phyloP scores from a whole-genome alignment of 2,329 filamentous ascomycete genomes.

The Sclerotinia sclerotiorum region DNA sequence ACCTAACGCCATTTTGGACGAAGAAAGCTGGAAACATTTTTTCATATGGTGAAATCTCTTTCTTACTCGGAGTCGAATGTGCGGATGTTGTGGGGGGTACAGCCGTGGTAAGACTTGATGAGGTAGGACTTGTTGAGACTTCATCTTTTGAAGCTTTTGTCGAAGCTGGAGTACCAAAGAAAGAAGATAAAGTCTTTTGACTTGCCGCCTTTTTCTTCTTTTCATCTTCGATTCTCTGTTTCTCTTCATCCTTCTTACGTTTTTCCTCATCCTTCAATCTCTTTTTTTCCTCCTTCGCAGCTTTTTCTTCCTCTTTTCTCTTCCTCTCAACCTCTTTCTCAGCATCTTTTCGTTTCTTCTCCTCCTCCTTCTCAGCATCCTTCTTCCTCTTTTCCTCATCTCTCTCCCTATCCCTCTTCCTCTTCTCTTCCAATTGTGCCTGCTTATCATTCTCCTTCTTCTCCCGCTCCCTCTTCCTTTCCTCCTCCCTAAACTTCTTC shows the following conservation, averaged over 20 bases:
- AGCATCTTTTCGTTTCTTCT: constrained; percentile 42
- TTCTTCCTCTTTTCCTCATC: constrained; percentile 41
- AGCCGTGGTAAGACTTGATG: constrained; percentile 27
- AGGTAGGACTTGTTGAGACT: constrained; percentile 34
- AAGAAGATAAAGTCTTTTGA: constrained; percentile 44
- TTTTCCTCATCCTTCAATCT: constrained; percentile 38
- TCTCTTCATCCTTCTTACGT: constrained; percentile 41
- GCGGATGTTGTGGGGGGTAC: constrained; percentile 18
- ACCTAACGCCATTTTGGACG: constrained; percentile 67
- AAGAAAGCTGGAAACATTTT: constrained; percentile 80
- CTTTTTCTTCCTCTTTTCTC: constrained; percentile 43
- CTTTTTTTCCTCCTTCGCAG: constrained; percentile 42
- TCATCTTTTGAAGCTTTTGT: constrained; percentile 27
- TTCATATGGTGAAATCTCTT: constrained; percentile 45
- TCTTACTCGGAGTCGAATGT: constrained; percentile 38
- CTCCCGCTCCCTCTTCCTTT: constrained; percentile 39
- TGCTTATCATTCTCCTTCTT: constrained; percentile 40
- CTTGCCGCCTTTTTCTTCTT: constrained; percentile 49
- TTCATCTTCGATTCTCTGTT: constrained; percentile 48
- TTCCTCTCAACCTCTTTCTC: constrained; percentile 35
- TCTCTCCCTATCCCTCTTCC: constrained; percentile 42
- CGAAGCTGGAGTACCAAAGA: constrained; percentile 30
- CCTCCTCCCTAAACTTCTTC: constrained; percentile 36
- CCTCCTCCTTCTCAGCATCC: constrained; percentile 45
- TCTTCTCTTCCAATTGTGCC: constrained; percentile 39